Percentiles rank a stretch among this genome's conserved stretches.
These are phyloP conservation scores for Rhizophagus prolifer DNA, from an alignment of 192 early-diverging fungal species.

Conservation along the genomic window DNA sequence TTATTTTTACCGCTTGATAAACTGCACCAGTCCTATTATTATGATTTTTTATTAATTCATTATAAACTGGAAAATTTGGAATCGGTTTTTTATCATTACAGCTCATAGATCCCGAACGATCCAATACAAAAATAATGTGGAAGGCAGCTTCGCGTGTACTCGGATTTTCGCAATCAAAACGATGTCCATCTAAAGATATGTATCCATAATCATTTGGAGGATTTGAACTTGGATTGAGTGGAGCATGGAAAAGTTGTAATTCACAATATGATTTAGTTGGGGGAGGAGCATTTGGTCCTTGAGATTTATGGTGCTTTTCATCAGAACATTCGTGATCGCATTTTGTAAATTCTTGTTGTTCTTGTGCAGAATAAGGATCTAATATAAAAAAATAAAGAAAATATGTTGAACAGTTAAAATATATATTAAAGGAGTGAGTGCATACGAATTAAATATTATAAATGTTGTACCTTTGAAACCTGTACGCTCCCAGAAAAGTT, in stretches of 20 bases:
- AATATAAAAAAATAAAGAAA: neutral
- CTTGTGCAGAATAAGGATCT: conserved; percentile 20
- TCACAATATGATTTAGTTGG: conserved; percentile 14
- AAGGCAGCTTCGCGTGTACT: neutral
- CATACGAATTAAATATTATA: neutral
- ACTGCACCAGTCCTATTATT: conserved; percentile 32
- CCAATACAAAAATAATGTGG: conserved; percentile 31
- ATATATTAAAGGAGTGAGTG: neutral
- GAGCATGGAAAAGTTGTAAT: conserved; percentile 17
- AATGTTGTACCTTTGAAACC: conserved; percentile 28
- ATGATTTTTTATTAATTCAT: conserved; percentile 6
- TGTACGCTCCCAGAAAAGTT: conserved; percentile 29
- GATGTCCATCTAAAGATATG: conserved; percentile 31
- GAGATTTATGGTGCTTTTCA: conserved; percentile 11
- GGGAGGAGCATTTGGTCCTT: neutral
- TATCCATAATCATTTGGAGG: conserved; percentile 16
- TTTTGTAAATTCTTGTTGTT: conserved; percentile 21
- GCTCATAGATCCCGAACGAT: conserved; percentile 30
- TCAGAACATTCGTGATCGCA: conserved; percentile 28
- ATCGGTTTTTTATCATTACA: conserved; percentile 10
- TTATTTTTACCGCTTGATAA: conserved; percentile 11
- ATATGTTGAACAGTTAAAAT: neutral
- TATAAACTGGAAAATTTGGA: neutral
- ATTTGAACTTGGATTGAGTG: neutral
- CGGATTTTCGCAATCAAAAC: conserved; percentile 27